Conservation (phyloP, 192 early-diverging fungal species). For the Backusella macrospora region DNA sequence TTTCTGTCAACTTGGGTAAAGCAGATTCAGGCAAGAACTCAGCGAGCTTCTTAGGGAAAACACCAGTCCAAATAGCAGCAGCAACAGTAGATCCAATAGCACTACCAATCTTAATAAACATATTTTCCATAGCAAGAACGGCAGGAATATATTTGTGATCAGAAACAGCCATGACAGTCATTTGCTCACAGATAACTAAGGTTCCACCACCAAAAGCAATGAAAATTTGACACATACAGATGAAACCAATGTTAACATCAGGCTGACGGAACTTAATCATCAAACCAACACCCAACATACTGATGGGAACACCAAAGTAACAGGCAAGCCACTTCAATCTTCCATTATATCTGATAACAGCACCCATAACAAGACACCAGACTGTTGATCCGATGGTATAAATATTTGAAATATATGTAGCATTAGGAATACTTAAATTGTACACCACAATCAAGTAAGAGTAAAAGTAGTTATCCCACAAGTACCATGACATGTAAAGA, state of each 20-base stretch:
- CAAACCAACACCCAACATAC: slow-evolving; percentile 18
- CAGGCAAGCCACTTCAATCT: slow-evolving; percentile 17
- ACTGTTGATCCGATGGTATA: slow-evolving; percentile 18
- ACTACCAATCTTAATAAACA: slow-evolving; percentile 10
- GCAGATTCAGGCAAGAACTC: slow-evolving; percentile 13
- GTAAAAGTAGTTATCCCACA: slow-evolving; percentile 16
- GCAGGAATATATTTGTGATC: slow-evolving; percentile 12
- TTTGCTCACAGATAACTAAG: slow-evolving; percentile 12
- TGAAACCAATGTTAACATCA: slow-evolving; percentile 8
- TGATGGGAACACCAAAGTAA: slow-evolving; percentile 16
- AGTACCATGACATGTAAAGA: slow-evolving; percentile 14
- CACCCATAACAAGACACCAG: slow-evolving; percentile 20
- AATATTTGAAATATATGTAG: slow-evolving; percentile 17
- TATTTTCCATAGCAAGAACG: slow-evolving; percentile 17
- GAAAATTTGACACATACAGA: slow-evolving; percentile 22
- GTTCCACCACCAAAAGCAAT: slow-evolving; percentile 26
- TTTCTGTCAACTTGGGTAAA: background rate
- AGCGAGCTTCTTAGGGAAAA: slow-evolving; percentile 20
- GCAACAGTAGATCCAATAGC: slow-evolving; percentile 21
- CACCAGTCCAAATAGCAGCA: slow-evolving; percentile 18
- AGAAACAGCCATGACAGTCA: slow-evolving; percentile 17
- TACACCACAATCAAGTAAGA: slow-evolving; percentile 26
- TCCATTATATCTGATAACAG: slow-evolving; percentile 1
- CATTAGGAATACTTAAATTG: slow-evolving; percentile 6
- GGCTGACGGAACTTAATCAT: slow-evolving; percentile 24